These are phyloP conservation scores for Chaetomium olivaceum DNA, from an alignment of 2,329 filamentous ascomycete genomes.

Conservation along the genomic window DNA sequence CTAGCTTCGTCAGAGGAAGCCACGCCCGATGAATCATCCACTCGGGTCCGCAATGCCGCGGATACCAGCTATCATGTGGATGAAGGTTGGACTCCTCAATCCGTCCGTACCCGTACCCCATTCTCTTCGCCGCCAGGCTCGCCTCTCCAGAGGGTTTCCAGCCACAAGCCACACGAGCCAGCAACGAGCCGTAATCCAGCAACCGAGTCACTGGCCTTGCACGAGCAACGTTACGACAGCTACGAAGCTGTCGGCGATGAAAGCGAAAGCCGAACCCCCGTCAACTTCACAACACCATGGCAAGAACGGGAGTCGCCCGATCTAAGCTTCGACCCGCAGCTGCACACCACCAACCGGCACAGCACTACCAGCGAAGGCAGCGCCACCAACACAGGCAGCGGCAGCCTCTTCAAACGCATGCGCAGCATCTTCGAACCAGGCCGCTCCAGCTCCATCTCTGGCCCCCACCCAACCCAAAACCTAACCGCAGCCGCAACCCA, in stretches of 20 bases:
- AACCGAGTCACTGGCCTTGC: slow-evolving; percentile 22
- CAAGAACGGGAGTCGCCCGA: not conserved
- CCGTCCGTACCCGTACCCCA: slow-evolving; percentile 40
- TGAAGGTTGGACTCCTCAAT: slow-evolving; percentile 39
- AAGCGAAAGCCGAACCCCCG: slow-evolving; percentile 26
- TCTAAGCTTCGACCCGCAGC: not conserved
- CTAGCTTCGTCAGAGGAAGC: slow-evolving; percentile 12
- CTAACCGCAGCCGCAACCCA: not conserved
- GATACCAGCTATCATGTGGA: slow-evolving; percentile 38
- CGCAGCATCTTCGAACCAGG: slow-evolving; percentile 44
- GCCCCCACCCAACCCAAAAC: not conserved
- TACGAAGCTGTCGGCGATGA: slow-evolving; percentile 32
- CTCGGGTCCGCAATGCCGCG: slow-evolving; percentile 39
- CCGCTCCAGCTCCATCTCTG: not conserved
- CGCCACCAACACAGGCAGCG: slow-evolving; percentile 10
- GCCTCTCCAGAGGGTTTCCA: slow-evolving; percentile 33
- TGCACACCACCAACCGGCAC: not conserved
- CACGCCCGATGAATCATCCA: slow-evolving; percentile 30
- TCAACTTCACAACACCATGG: slow-evolving; percentile 10
- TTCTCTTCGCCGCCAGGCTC: slow-evolving; percentile 40
- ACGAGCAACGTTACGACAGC: slow-evolving; percentile 27
- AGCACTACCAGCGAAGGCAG: slow-evolving; percentile 21
- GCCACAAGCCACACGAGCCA: slow-evolving; percentile 37
- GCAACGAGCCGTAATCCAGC: slow-evolving; percentile 36
- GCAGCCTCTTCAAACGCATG: slow-evolving; percentile 44